Base-by-base conservation (phyloP, 352 stramenopile genomes). In the Aphanomyces stellatus region DNA sequence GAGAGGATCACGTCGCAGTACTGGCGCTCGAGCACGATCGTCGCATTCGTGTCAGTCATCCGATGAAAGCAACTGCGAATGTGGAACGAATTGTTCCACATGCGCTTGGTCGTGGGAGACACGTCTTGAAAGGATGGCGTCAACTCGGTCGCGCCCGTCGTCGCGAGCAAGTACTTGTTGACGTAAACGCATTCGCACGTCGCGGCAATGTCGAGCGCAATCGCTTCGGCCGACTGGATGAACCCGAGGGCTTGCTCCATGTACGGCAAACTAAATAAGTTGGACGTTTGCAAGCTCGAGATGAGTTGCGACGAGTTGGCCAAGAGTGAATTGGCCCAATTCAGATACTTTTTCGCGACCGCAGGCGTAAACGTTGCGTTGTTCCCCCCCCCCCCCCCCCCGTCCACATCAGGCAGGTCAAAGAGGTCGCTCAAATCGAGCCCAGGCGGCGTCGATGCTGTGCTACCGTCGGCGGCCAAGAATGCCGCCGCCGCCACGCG, bases 1-100 rank as follows among this genome's bases (percentile, higher is more conserved):
- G 48, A 27, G 17, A 67, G 49, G n/a, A 67, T 43, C 41, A 67
- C 60, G 33, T 56, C 60, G 34, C 60, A 67, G 37, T 67, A 67
- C 22, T 34, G 41, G 46, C 60, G 60, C 22, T 30, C 19, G 19
- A 67, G 28, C 35, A 24, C 46, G 34, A 34, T 33, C 28, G 17
- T 46, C 22, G 57, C 60, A 28, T 55, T 33, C 24, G 27, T 22
- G 27, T 67, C 48, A 19, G 37, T 25, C 4, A 67, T 17, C 4
- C 60, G 60, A 34, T 67, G 60, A 41, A 67, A 67, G 60, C 60
- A 67, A 24, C 31, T 67, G 30, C 60, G 60, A n/a, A 51, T 56
- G 2, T 31, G 13, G 40, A 67, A 67, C 41, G 37, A 33, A 19
- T 67, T 67, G 49, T 67, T 67, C 60, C 60, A 67, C 17, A 8